A percentile compares a stretch with the other conserved stretches of the same genome.
Evolutionary conservation across 306 rosid genomes (phyloP).

Genomic region (Sesbania bispinosa): DNA sequence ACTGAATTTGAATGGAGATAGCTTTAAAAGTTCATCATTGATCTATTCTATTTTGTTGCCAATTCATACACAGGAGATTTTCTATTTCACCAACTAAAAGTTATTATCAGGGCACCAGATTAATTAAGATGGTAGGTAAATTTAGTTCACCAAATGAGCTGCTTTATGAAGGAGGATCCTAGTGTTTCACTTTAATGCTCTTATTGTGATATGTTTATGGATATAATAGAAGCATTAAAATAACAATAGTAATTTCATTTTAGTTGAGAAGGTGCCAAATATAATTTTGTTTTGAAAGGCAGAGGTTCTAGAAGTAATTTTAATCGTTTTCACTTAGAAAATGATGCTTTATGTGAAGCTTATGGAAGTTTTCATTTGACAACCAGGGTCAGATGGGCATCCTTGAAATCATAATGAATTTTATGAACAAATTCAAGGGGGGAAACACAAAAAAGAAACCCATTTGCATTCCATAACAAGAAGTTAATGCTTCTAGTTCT

Average conservation of each 20-base stretch:
- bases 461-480: not conserved
- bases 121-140: not conserved
- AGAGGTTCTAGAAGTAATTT: not conserved
- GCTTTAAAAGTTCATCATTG: not conserved
- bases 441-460: not conserved
- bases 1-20: constrained; percentile 8
- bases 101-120: not conserved
- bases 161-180: not conserved
- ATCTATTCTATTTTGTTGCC: not conserved
- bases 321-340: not conserved
- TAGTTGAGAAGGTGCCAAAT: not conserved
- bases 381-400: not conserved
- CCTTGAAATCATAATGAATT: not conserved
- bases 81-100: not conserved
- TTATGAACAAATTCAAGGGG: not conserved
- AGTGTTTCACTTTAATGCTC: not conserved
- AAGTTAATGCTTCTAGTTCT: not conserved
- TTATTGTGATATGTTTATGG: not conserved
- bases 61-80: not conserved
- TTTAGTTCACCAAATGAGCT: constrained; percentile 6
- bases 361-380: not conserved
- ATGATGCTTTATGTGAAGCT: not conserved
- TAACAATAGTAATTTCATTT: not conserved
- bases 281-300: not conserved
- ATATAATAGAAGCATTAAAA: not conserved